phyloP scores from a whole-genome alignment of 768 basidiomycete species.

The Suillus subaureus region DNA sequence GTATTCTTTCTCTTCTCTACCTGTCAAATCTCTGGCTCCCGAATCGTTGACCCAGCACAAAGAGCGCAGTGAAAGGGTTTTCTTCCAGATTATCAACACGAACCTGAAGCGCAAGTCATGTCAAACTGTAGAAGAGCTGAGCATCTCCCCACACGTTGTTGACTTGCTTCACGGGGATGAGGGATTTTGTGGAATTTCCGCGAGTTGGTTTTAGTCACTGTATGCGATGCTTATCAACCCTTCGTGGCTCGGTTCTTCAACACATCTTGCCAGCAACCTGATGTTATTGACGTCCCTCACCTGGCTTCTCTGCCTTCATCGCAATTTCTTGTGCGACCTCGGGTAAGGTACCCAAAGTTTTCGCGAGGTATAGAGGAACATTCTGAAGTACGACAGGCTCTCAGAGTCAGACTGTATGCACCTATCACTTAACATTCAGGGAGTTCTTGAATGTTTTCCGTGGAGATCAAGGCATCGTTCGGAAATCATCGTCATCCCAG shows the following conservation, averaged over 20 bases:
- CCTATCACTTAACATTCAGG: no score
- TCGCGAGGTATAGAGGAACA: constrained; percentile 9
- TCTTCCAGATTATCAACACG: background rate
- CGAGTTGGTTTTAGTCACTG: background rate
- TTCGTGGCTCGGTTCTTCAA: no score
- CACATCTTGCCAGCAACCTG: constrained; percentile 9
- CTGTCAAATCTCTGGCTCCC: constrained; percentile 16
- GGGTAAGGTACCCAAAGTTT: constrained; percentile 14
- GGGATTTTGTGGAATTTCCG: constrained; percentile 14
- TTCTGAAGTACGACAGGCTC: background rate
- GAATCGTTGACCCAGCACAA: constrained; percentile 19
- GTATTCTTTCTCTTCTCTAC: constrained; percentile 14
- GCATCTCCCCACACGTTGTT: background rate
- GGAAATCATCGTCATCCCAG: constrained; percentile 15
- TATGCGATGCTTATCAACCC: no score
- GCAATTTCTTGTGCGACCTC: constrained; percentile 19
- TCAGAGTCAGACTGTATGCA: background rate
- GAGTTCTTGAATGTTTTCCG: no score
- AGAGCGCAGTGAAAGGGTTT: constrained; percentile 13
- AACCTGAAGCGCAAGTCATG: background rate
- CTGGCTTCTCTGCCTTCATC: constrained; percentile 16
- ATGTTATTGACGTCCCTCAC: constrained; percentile 16
- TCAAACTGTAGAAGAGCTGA: background rate
- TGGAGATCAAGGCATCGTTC: background rate
- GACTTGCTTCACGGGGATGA: background rate